Base-by-base conservation (phyloP, 2,329 filamentous ascomycete genomes). In the Berkeleyomyces basicola region DNA sequence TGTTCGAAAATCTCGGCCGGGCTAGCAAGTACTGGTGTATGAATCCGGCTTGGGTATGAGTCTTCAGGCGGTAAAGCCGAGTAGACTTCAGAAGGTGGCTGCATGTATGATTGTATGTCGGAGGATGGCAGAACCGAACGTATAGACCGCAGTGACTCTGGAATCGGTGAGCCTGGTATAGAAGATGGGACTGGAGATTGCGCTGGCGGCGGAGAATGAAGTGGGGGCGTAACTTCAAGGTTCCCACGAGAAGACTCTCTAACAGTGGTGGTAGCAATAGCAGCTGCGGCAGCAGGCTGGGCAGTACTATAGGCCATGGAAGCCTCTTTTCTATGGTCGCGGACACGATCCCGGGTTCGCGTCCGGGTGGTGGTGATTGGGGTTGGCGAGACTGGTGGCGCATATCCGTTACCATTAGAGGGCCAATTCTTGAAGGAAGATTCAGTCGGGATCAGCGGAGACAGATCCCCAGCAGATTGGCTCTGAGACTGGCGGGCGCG, bases 271-370 rank as follows among this genome's bases (percentile, higher is more conserved):
- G 36, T 42, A 6, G 40, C 42, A 46, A 31, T 43, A 3, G 14
- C 36, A 43, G 23, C 23, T 23, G 23, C 36, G 40, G 44, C 57
- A 10, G 49, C 33, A 61, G n/a, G 33, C 43, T 55, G 60, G 10
- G 47, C 46, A 14, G 60, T 40, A 33, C 43, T 40, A 46, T 62
- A 57, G n/a, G 49, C 47, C 33, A 61, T 16, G 14, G 55, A n/a
- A 7, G 44, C 37, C 6, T 60, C 60, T 7, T 57, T 46, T 51
- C 39, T 49, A 31, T 65, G 63, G n/a, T 65, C 63, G 16, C 63
- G 60, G 43, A 65, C 53, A 5, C 63, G 59, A 36, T 65, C 60
- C 11, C 63, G 49, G 11, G 63, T 65, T 36, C 63, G 60, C 11
- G 49, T 62, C 10, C 63, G 63, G 11, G 63, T 59, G 3, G 57